These are phyloP conservation scores for Lenwebbia sp. DNA, from an alignment of 345 rosid genomes.

Conservation along the genomic window DNA sequence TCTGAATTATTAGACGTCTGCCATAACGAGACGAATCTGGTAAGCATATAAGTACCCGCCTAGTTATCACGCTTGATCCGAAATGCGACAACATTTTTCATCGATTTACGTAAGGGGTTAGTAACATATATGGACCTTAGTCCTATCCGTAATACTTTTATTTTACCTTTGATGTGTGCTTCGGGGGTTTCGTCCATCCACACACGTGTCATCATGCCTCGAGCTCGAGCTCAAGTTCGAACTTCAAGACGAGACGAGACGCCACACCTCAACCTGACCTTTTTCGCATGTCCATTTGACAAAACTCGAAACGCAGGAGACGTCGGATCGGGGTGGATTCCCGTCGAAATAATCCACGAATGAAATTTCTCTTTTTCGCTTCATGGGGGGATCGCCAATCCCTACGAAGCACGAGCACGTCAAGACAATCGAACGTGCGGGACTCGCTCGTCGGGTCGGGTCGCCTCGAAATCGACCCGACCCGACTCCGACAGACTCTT, in stretches of 20 bases:
- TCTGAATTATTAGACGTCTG: neutral
- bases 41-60: neutral
- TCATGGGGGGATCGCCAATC: neutral
- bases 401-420: neutral
- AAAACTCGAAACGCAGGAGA: no score
- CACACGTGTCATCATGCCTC: no score
- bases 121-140: neutral
- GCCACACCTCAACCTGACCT: no score
- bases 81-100: neutral
- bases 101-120: neutral
- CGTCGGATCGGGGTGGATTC: neutral
- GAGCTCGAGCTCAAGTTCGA: neutral
- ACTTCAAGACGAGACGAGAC: no score
- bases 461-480: neutral
- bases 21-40: neutral
- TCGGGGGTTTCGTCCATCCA: neutral
- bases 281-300: no score
- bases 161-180: neutral
- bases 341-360: accelerated
- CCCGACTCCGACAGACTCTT: neutral
- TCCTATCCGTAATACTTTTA: no score
- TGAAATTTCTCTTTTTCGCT: accelerated
- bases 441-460: neutral
- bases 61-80: neutral
- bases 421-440: accelerated